Percentiles rank a stretch among this genome's conserved stretches.
phyloP scores from a whole-genome alignment of 2,329 filamentous ascomycete genomes.

The Septoria petroselini region DNA sequence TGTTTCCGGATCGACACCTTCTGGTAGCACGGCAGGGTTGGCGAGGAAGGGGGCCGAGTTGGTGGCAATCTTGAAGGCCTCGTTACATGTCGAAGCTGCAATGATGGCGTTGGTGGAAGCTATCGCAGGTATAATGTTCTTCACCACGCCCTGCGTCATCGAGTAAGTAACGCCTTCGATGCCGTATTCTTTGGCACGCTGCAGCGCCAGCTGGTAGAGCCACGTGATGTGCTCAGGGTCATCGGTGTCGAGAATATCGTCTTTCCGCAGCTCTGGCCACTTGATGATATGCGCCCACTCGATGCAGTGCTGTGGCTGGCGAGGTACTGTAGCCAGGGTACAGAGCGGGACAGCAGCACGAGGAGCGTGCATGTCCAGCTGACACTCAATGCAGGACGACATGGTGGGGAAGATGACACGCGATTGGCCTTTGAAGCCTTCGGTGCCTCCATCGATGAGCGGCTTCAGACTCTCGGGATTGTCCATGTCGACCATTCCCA shows the following conservation, averaged over 20 bases:
- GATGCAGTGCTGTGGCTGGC: slow-evolving; percentile 95
- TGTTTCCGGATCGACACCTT: slow-evolving; percentile 24
- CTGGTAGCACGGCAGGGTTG: slow-evolving; percentile 53
- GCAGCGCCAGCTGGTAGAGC: slow-evolving; percentile 81
- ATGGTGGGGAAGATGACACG: slow-evolving; percentile 88
- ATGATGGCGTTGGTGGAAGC: slow-evolving; percentile 97
- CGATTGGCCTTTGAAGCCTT: slow-evolving; percentile 97
- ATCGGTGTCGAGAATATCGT: slow-evolving; percentile 85
- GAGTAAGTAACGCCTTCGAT: slow-evolving; percentile 92
- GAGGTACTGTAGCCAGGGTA: slow-evolving; percentile 91
- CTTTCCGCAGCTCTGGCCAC: slow-evolving; percentile 72
- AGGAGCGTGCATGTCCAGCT: slow-evolving; percentile 98
- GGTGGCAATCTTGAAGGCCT: slow-evolving; percentile 91
- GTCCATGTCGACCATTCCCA: slow-evolving; percentile 82
- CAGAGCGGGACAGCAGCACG: slow-evolving; percentile 93
- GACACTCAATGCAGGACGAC: slow-evolving; percentile 95
- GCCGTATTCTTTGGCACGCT: slow-evolving; percentile 80
- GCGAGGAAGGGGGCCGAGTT: slow-evolving; percentile 76
- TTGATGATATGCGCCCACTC: slow-evolving; percentile 99
- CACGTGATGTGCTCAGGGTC: slow-evolving; percentile 97
- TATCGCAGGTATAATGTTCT: slow-evolving; percentile 98
- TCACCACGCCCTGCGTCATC: slow-evolving; percentile 94
- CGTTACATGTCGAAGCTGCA: slow-evolving; percentile 91
- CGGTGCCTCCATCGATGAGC: slow-evolving; percentile 91
- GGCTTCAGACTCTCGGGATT: slow-evolving; percentile 86